Evolutionary conservation across 768 basidiomycete genomes (phyloP), one percentile per base, ranked within the genome.

Genomic region (Hygrophoropsis aurantiaca): DNA sequence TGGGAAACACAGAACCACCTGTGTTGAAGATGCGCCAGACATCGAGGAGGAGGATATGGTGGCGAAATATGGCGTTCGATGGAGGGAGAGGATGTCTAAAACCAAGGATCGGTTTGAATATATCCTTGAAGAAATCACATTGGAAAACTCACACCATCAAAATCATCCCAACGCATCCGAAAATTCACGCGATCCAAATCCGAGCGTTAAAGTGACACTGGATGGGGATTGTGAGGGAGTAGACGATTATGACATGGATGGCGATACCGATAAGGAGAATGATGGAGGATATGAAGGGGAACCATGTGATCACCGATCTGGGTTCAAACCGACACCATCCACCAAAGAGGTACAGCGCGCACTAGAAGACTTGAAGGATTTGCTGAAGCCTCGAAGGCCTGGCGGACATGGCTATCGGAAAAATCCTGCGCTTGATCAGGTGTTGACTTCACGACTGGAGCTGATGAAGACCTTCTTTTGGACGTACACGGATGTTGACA

Each of bases 361-460:
- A 24, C 27, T 47, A 11, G 25, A 34, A 18, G 46, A 47, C 38
- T 32, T 47, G 19, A 5, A 16, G 3, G 13, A n/a, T 15, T n/a
- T 47, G n/a, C 23, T 47, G 36, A 47, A 30, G 27, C 46, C 46
- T 16, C 38, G 38, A 11, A 5, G 46, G 30, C 24, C 25, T 24
- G 20, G 11, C 16, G 40, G 39, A 15, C 19, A 13, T n/a, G 46
- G 46, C n/a, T 32, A 47, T 40, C 26, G 16, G 23, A 39, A 47
- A 18, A 11, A 32, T 18, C 42, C 42, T 18, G n/a, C 7, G n/a
- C 32, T 44, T 15, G 42, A 44, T 32, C 11, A 25, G 20, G 21
- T 25, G 7, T n/a, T 40, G 13, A 40, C 15, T 18, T 21, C 15
- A 20, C 15, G 39, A 20, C 39, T 40, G 13, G 44, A 45, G 30